Evolutionary conservation across 495 filamentous ascomycete genomes (phyloP).

Genomic region (Daldinia bambusicola): DNA sequence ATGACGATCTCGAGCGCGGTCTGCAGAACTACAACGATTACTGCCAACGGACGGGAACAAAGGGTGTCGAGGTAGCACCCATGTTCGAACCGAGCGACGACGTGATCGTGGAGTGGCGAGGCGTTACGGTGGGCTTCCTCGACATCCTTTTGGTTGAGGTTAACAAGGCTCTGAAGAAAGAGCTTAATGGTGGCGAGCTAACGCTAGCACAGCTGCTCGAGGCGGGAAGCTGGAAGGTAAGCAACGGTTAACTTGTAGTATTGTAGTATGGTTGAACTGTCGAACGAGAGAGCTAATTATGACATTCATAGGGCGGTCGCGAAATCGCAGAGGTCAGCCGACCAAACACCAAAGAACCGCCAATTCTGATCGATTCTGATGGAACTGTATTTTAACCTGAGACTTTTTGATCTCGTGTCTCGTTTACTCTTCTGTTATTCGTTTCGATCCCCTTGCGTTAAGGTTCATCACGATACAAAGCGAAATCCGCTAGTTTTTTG

Average conservation of each 20-base stretch:
- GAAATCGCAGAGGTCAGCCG: conserved; percentile 95
- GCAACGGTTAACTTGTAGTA: not conserved
- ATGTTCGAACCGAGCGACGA: conserved; percentile 83
- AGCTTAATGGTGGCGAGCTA: conserved; percentile 66
- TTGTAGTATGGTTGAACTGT: not conserved
- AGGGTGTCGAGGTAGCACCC: conserved; percentile 74
- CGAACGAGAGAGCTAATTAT: not conserved
- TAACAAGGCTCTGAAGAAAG: conserved; percentile 66
- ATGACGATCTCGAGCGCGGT: conserved; percentile 70
- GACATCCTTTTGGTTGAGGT: conserved; percentile 78
- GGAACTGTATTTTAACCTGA: conserved; percentile 85
- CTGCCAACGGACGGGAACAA: conserved; percentile 77
- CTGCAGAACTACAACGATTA: conserved; percentile 77
- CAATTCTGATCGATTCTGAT: conserved; percentile 95
- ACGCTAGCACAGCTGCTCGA: conserved; percentile 83
- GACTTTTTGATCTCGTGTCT: not conserved
- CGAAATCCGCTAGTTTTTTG: conserved; percentile 28
- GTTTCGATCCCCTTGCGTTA: conserved; percentile 16
- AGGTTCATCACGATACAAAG: conserved; percentile 9
- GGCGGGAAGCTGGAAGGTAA: conserved; percentile 95
- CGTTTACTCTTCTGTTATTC: conserved; percentile 30
- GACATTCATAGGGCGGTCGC: conserved; percentile 80
- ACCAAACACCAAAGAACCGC: conserved; percentile 95
- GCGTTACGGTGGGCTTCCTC: conserved; percentile 84
- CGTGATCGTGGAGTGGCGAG: conserved; percentile 89